Evolutionary conservation across 768 basidiomycete genomes (phyloP).

Genomic region (Rhizopogon rudus): DNA sequence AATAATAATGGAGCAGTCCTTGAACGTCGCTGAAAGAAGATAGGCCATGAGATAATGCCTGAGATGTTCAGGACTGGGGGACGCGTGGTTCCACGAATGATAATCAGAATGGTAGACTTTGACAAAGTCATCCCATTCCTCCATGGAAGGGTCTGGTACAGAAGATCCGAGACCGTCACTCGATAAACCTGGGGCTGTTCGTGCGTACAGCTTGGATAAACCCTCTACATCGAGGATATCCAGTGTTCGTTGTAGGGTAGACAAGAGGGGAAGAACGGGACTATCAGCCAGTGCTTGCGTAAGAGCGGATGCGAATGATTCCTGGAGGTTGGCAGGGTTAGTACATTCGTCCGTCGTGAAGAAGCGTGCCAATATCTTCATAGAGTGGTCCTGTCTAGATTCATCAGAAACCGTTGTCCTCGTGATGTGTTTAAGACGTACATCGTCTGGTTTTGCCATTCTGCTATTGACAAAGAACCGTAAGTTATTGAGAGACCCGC

Average conservation of each 20-base stretch:
- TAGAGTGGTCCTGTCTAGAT: not conserved
- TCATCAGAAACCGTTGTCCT: not conserved
- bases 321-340: constrained; percentile 32
- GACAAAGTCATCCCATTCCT: constrained; percentile 65
- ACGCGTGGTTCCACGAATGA: constrained; percentile 30
- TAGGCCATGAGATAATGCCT: constrained; percentile 69
- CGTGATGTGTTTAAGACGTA: constrained; percentile 26
- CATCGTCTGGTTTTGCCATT: constrained; percentile 52
- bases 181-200: constrained; percentile 4
- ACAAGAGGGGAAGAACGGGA: constrained; percentile 49
- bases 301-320: constrained; percentile 47
- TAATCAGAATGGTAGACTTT: constrained; percentile 41
- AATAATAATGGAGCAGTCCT: constrained; percentile 85
- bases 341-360: constrained; percentile 8
- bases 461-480: constrained; percentile 71
- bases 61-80: constrained; percentile 39
- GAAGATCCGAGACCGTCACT: constrained; percentile 22
- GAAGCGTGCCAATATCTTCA: constrained; percentile 3
- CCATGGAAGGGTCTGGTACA: constrained; percentile 47
- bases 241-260: constrained; percentile 64
- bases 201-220: constrained; percentile 41
- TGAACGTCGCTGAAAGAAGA: constrained; percentile 89
- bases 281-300: constrained; percentile 44
- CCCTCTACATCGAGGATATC: constrained; percentile 87
- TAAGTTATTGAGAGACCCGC: constrained; percentile 75